Percentiles rank a stretch among this genome's conserved stretches.
Evolutionary conservation across 2,329 filamentous ascomycete genomes (phyloP).

Genomic region (Exophiala alcalophila): DNA sequence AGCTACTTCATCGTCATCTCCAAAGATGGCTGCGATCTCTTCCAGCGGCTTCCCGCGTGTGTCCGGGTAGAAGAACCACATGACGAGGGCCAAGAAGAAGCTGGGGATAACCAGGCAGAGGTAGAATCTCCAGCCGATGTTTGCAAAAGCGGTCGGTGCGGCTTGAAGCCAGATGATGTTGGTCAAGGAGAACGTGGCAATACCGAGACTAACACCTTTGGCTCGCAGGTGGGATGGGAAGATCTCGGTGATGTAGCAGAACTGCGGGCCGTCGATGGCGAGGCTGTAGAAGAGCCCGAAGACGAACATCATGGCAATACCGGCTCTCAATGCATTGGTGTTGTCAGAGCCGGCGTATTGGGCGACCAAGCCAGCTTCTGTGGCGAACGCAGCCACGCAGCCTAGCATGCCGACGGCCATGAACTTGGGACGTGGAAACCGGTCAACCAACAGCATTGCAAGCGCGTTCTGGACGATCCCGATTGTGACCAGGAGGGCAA

Average conservation of each 20-base stretch:
- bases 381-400: slow-evolving; percentile 1
- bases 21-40: slow-evolving; percentile 33
- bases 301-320: too few species aligned
- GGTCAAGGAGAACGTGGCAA: slow-evolving; percentile 7
- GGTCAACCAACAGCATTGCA: slow-evolving; percentile 1
- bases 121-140: slow-evolving; percentile 2
- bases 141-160: slow-evolving; percentile 26
- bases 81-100: slow-evolving; percentile 2
- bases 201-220: slow-evolving; percentile 9
- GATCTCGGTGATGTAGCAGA: slow-evolving; percentile 13
- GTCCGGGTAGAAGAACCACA: slow-evolving; percentile 29
- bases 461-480: slow-evolving; percentile 1
- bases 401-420: slow-evolving; percentile 7
- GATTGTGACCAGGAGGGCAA: slow-evolving; percentile 1
- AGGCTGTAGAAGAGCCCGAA: too few species aligned
- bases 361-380: slow-evolving; percentile 1
- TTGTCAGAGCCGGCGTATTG: slow-evolving; percentile 24
- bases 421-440: slow-evolving; percentile 3
- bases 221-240: slow-evolving; percentile 15
- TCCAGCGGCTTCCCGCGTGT: slow-evolving; percentile 34
- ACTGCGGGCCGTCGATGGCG: slow-evolving; percentile 10
- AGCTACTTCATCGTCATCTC: slow-evolving; percentile 1
- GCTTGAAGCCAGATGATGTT: slow-evolving; percentile 6
- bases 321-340: slow-evolving; percentile 5
- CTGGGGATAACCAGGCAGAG: slow-evolving; percentile 1